Percentiles rank a stretch among this genome's conserved stretches.
Evolutionary conservation across 2,329 filamentous ascomycete species (phyloP).

Genomic region (Thielaviopsis musarum): DNA sequence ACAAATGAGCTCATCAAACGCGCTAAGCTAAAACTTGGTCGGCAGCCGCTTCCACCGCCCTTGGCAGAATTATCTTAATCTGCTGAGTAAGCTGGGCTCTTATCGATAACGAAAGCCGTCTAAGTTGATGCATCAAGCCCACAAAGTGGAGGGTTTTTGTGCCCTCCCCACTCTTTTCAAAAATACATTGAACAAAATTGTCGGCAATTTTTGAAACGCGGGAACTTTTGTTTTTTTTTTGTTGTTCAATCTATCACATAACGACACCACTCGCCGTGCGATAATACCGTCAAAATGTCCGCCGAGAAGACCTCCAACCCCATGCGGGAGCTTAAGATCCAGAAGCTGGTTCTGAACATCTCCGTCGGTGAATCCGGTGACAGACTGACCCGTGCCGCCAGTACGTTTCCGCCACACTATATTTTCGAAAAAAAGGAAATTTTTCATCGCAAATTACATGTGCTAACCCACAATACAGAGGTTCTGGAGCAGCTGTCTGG

Average conservation of each 20-base stretch:
- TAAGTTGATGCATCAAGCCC: neutral
- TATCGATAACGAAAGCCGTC: constrained; percentile 4
- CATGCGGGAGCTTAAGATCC: constrained; percentile 99
- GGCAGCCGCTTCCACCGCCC: neutral
- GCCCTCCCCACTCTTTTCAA: constrained; percentile 11
- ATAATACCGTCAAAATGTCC: constrained; percentile 22
- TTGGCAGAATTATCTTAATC: neutral
- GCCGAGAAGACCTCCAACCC: constrained; percentile 88
- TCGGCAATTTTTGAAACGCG: neutral
- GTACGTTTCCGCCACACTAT: constrained; percentile 4
- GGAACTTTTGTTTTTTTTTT: neutral
- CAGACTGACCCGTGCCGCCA: constrained; percentile 98
- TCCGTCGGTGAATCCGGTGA: constrained; percentile 99
- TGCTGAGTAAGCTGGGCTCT: neutral
- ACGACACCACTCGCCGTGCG: constrained; percentile 10
- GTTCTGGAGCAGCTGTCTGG: constrained; percentile 98
- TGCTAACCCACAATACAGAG: constrained; percentile 26
- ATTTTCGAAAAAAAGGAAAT: neutral
- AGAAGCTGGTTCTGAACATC: constrained; percentile 99
- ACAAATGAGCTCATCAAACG: neutral
- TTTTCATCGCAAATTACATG: neutral
- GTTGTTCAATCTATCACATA: constrained; percentile 19
- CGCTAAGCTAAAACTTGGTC: neutral
- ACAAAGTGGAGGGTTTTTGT: constrained; percentile 11
- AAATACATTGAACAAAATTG: constrained; percentile 5